phyloP scores from a whole-genome alignment of 192 early-diverging fungal genomes.

The Paraglomus brasilianum region DNA sequence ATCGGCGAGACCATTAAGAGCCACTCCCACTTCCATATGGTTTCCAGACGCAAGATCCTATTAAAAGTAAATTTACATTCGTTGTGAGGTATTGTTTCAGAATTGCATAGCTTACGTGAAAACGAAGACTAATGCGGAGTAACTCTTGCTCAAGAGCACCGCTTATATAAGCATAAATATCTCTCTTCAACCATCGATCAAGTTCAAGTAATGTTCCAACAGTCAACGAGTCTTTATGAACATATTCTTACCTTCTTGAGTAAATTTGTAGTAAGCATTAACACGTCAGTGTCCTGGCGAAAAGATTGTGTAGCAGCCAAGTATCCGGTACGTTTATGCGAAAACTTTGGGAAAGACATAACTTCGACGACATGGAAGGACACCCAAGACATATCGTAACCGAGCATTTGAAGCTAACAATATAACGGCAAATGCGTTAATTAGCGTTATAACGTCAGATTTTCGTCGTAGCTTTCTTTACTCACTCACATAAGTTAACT shows the following conservation, averaged over 20 bases:
- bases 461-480: too few relatives aligned
- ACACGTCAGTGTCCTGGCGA: conserved; percentile 88
- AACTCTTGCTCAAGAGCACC: too few relatives aligned
- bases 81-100: background rate
- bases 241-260: conserved; percentile 81
- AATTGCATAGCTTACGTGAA: background rate
- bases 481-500: conserved; percentile 72
- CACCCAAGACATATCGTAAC: conserved; percentile 97
- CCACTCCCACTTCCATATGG: conserved; percentile 81
- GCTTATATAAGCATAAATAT: too few relatives aligned
- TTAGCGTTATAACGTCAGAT: too few relatives aligned
- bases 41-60: conserved; percentile 87
- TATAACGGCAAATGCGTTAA: too few relatives aligned
- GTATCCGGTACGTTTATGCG: conserved; percentile 90
- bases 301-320: conserved; percentile 89
- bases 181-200: background rate
- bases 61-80: background rate
- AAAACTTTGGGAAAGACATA: conserved; percentile 86
- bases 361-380: conserved; percentile 96
- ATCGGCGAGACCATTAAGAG: conserved; percentile 87
- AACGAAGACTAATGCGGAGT: too few relatives aligned
- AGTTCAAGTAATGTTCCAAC: background rate
- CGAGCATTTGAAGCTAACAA: conserved; percentile 92
- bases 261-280: conserved; percentile 95
- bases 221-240: too few relatives aligned